Evolutionary conservation across 2,329 filamentous ascomycete species (phyloP), one percentile per base, ranked within the genome.

Genomic region (Fusarium secorum): DNA sequence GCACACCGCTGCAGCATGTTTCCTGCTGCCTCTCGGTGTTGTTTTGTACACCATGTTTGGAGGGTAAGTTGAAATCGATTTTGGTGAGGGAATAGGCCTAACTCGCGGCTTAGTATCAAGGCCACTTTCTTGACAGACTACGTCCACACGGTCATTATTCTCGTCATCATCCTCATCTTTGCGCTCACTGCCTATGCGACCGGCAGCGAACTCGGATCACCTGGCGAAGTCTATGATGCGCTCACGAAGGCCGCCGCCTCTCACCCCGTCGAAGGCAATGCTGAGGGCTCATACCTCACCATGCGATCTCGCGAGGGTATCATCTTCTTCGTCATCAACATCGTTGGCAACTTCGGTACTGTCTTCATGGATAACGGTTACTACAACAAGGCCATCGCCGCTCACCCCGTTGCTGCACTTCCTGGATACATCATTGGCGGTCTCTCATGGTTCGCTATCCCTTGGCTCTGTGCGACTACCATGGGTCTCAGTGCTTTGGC

Each of bases 301-400:
- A 97, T 97, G 94, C 85, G 87, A 18, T 80, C 79, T 3, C 73
- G 72, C 7, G 90, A 95, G 74, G 94, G 94, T 9, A 93, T 89
- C 42, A 93, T 96, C 66, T 97, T 97, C 85, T 97, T 97, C 80
- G 90, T 97, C 39, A 97, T 97, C 82, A 97, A 97, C 81, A 91
- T 83, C 11, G 91, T 95, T 38, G 93, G 93, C 42, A 95, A 95
- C 81, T 96, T 95, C 66, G 91, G 87, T 64, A 94, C 92, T 3
- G 93, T 97, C 7, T 97, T 97, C 83, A 85, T 94, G 46, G 94
- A 97, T 77, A 95, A 95, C 71, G 68, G 92, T 20, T 97, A 97
- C 83, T 97, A 94, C 82, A 96, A 97, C 85, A 97, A 97, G 81
- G 94, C 94, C 20, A 97, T 97, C 75, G 93, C 95, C 11, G 94